A percentile compares a stretch with the other conserved stretches of the same genome.
These are phyloP conservation scores for Trichoderma sp. DNA, from an alignment of 2,329 filamentous ascomycete genomes.

Conservation along the genomic window DNA sequence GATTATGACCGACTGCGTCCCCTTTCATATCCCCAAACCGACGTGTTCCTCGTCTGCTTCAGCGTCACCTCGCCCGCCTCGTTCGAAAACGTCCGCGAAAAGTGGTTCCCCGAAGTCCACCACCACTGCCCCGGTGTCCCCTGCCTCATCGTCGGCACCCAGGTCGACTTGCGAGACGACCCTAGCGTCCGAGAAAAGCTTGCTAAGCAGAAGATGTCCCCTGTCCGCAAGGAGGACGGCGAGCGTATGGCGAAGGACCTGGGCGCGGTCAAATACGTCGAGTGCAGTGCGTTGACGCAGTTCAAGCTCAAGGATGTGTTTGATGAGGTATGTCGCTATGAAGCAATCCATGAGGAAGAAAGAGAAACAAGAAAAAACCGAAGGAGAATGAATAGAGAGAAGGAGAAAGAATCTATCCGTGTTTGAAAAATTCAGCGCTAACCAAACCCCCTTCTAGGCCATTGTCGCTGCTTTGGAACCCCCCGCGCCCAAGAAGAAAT, in stretches of 20 bases:
- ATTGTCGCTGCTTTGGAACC: slow-evolving; percentile 95
- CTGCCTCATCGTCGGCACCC: slow-evolving; percentile 95
- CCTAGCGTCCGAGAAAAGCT: slow-evolving; percentile 84
- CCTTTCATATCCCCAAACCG: slow-evolving; percentile 95
- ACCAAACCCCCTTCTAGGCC: slow-evolving; percentile 55
- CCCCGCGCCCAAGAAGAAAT: slow-evolving; percentile 74
- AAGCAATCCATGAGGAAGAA: neutral
- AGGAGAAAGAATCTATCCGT: neutral
- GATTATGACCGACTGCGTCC: slow-evolving; percentile 98
- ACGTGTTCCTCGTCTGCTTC: slow-evolving; percentile 98
- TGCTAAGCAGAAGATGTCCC: slow-evolving; percentile 91
- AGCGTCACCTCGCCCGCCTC: slow-evolving; percentile 96
- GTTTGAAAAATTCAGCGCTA: neutral
- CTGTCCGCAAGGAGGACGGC: slow-evolving; percentile 87
- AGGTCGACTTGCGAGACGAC: slow-evolving; percentile 94
- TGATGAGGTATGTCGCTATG: slow-evolving; percentile 71
- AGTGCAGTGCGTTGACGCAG: slow-evolving; percentile 96
- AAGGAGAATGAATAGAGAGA: neutral
- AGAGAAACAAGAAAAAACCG: neutral
- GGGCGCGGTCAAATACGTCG: slow-evolving; percentile 97
- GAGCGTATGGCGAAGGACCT: slow-evolving; percentile 96
- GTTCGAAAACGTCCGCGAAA: slow-evolving; percentile 98
- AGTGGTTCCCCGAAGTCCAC: slow-evolving; percentile 98
- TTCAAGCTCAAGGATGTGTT: slow-evolving; percentile 99
- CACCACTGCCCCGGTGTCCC: slow-evolving; percentile 98